Evolutionary conservation across 2,329 filamentous ascomycete genomes (phyloP).

Genomic region (Diaporthe ampelina): DNA sequence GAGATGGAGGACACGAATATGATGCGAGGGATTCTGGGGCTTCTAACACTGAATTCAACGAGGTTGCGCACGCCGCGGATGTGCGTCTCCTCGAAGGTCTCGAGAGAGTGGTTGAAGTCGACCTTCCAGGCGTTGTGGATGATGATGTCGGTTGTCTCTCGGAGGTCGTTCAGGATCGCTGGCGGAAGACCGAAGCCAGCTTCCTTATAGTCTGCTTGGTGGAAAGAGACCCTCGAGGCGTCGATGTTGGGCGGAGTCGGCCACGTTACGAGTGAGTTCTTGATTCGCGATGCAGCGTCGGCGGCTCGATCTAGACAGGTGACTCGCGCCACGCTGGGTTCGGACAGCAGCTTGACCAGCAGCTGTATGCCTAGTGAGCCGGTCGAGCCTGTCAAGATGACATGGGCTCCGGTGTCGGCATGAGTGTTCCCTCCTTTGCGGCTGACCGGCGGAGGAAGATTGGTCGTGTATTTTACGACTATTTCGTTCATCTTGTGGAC

Average conservation of each 20-base stretch:
- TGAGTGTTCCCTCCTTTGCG: constrained; percentile 8
- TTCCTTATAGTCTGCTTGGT: constrained; percentile 38
- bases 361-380: constrained; percentile 52
- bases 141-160: constrained; percentile 19
- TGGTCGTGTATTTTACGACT: neutral
- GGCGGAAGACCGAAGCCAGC: constrained; percentile 23
- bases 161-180: neutral
- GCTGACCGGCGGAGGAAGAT: neutral
- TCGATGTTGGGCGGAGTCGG: constrained; percentile 14
- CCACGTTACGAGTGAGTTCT: constrained; percentile 30
- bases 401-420: constrained; percentile 38
- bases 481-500: constrained; percentile 21
- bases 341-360: constrained; percentile 47
- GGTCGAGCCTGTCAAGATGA: constrained; percentile 53
- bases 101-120: constrained; percentile 45
- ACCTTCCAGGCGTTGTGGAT: constrained; percentile 48
- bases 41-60: constrained; percentile 38
- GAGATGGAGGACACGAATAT: constrained; percentile 45
- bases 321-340: constrained; percentile 46
- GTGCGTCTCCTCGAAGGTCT: constrained; percentile 43
- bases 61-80: constrained; percentile 42
- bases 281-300: constrained; percentile 38
- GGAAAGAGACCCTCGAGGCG: constrained; percentile 1
- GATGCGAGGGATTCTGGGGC: constrained; percentile 31
- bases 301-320: constrained; percentile 45